Conservation (phyloP, 768 basidiomycete genomes). For the Pholiota molesta region DNA sequence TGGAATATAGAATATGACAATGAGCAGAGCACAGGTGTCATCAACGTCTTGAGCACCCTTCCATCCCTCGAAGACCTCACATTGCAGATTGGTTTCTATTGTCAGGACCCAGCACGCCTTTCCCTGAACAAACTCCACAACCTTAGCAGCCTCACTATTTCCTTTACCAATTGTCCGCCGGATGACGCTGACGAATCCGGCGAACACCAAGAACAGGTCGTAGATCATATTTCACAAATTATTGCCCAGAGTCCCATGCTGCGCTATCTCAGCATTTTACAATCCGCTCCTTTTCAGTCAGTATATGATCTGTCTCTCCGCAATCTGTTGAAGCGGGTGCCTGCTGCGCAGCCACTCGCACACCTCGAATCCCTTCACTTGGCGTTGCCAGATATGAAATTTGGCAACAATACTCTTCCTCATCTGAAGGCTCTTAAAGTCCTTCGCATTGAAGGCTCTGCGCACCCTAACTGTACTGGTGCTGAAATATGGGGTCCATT, state of each 20-base stretch:
- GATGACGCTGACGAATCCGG: too few relatives aligned
- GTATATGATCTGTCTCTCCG: not conserved
- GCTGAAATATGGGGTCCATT: not conserved
- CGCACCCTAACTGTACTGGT: not conserved
- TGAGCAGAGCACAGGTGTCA: not conserved
- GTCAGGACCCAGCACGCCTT: not conserved
- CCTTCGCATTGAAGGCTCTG: not conserved
- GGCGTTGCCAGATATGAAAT: not conserved
- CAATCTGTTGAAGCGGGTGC: not conserved
- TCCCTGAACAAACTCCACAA: not conserved
- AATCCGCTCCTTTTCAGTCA: not conserved
- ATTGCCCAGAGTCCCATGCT: not conserved
- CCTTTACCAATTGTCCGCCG: not conserved
- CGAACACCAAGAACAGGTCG: not conserved
- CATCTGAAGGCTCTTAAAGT: not conserved
- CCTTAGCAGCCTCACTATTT: not conserved
- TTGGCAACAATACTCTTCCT: not conserved
- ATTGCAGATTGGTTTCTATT: not conserved
- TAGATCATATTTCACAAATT: not conserved
- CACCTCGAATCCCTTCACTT: not conserved
- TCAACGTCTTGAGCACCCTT: not conserved
- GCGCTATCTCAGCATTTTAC: not conserved
- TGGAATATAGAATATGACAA: not conserved
- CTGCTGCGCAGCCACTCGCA: not conserved
- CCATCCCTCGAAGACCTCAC: conserved; percentile 1